Percentiles rank a stretch among this genome's conserved stretches.
These are phyloP conservation scores for Melanogaster broomeanus DNA, from an alignment of 768 basidiomycete species.

Conservation along the genomic window DNA sequence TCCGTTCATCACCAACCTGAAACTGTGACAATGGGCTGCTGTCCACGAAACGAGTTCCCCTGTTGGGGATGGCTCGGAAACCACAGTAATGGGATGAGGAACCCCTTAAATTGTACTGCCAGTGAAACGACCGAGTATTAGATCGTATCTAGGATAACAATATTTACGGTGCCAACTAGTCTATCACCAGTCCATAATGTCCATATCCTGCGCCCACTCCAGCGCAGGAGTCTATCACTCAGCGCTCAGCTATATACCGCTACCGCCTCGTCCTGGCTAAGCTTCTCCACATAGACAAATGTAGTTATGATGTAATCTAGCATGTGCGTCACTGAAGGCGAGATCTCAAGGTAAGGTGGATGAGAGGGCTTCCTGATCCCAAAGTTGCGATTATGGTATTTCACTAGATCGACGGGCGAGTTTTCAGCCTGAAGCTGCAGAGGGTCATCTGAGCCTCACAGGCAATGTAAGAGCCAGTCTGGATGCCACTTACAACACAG, in stretches of 20 bases:
- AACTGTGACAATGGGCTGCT: too few relatives aligned
- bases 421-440: slow-evolving; percentile 22
- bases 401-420: slow-evolving; percentile 14
- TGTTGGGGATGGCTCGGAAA: too few relatives aligned
- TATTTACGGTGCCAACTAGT: too few relatives aligned
- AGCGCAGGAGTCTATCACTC: too few relatives aligned
- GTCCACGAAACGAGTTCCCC: too few relatives aligned
- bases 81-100: too few relatives aligned
- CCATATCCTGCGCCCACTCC: too few relatives aligned
- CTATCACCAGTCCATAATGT: too few relatives aligned
- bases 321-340: slow-evolving; percentile 18
- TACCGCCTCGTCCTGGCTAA: slow-evolving; percentile 25
- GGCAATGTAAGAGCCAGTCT: background rate
- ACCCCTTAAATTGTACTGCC: too few relatives aligned
- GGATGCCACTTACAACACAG: slow-evolving; percentile 9
- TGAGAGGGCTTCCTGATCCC: slow-evolving; percentile 22
- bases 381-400: slow-evolving; percentile 25
- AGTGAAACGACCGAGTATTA: too few relatives aligned
- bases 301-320: slow-evolving; percentile 30
- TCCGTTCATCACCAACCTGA: too few relatives aligned
- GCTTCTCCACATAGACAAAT: slow-evolving; percentile 27
- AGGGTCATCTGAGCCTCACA: background rate
- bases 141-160: too few relatives aligned
- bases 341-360: slow-evolving; percentile 28
- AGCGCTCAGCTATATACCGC: background rate